Evolutionary conservation across 2,329 filamentous ascomycete genomes (phyloP).

Genomic region (Hysterium pulicare): DNA sequence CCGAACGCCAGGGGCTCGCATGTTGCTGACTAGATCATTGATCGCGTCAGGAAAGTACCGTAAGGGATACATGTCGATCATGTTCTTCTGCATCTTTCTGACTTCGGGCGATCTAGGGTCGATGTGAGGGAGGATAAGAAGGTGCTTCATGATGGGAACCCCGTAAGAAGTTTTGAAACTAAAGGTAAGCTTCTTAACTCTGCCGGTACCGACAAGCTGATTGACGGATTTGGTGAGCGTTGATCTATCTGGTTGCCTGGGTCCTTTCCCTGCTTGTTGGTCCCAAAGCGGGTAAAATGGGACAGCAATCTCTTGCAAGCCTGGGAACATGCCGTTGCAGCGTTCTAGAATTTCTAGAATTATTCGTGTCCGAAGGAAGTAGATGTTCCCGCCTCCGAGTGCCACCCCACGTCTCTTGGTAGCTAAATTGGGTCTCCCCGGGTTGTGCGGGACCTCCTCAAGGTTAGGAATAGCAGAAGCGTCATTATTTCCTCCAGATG

Average conservation of each 20-base stretch:
- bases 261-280: slow-evolving; percentile 34
- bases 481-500: background rate
- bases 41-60: slow-evolving; percentile 34
- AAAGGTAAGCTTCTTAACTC: slow-evolving; percentile 53
- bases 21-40: slow-evolving; percentile 20
- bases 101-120: slow-evolving; percentile 45
- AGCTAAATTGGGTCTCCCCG: slow-evolving; percentile 2
- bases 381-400: slow-evolving; percentile 42
- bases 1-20: slow-evolving; percentile 8
- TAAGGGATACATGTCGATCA: slow-evolving; percentile 41
- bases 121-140: slow-evolving; percentile 49
- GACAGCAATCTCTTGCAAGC: slow-evolving; percentile 53
- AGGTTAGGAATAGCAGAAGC: no score
- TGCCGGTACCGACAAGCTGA: slow-evolving; percentile 46
- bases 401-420: slow-evolving; percentile 18
- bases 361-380: slow-evolving; percentile 44
- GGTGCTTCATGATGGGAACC: slow-evolving; percentile 46
- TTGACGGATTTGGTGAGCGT: slow-evolving; percentile 53
- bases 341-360: slow-evolving; percentile 54
- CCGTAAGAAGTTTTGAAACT: slow-evolving; percentile 48
- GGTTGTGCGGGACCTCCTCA: no score
- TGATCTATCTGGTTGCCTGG: slow-evolving; percentile 49
- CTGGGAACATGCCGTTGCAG: slow-evolving; percentile 55
- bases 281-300: slow-evolving; percentile 55
- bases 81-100: slow-evolving; percentile 47